Base-by-base conservation (phyloP, 768 basidiomycete species). In the Daedaleopsis sinensis region DNA sequence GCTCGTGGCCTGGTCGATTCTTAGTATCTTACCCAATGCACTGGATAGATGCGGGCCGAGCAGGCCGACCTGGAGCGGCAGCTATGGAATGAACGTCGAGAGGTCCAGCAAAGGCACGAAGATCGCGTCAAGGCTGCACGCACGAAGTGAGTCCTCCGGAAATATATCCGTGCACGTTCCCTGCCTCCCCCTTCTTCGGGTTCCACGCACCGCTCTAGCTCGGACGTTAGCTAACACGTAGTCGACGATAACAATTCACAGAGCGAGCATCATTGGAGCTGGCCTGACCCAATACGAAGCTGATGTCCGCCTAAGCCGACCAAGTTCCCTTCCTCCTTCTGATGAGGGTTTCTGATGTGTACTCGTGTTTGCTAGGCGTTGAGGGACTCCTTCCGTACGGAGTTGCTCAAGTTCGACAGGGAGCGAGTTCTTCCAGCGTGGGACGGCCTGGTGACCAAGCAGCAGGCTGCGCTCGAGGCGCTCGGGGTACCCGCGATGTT, bases 401-500 rank as follows among this genome's bases (percentile, higher is more conserved):
- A 92, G 62, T 71, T 93, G 39, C 75, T 72, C 42, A 82, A 79
- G 63, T 93, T 93, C 69, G 92, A 93, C 69, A 67, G 67, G n/a
- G 85, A 91, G 53, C 80, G 88, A 39, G 88, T 80, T 11, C 72
- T 93, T 7, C 78, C 85, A 3, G 88, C 90, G 10, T 94, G 91
- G 90, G 91, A 91, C 68, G 83, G 82, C 19, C 78, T 94, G n/a
- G 72, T 88, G 19, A 75, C 82, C 52, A 84, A 83, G 66, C 93
- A 94, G 71, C 92, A 94, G 73, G 69, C 76, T 0, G 75, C 82
- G 16, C 77, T 94, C 51, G 84, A 85, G 65, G 71, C 78, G 35
- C 75, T 88, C 48, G 77, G 80, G 43, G 82, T 94, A 15, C 93
- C 93, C 16, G 79, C 84, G 2, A 93, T 94, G 88, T 90, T 83